Percentiles rank a stretch among this genome's conserved stretches.
Conservation (phyloP, 306 rosid species). For the Morella rubra region DNA sequence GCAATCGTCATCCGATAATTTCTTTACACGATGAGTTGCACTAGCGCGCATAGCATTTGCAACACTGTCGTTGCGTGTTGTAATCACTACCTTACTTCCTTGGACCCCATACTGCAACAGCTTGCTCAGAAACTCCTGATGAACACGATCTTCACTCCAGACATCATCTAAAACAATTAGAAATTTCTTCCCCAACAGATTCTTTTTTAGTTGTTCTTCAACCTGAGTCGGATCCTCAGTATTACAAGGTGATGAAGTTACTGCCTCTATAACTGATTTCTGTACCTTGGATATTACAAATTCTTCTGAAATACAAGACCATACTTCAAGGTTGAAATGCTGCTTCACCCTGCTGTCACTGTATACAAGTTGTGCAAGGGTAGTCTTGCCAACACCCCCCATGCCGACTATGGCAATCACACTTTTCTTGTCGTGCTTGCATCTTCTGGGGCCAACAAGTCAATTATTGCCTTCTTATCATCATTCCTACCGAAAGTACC, state of each 20-base stretch:
- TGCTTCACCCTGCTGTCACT: neutral
- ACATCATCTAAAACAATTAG: neutral
- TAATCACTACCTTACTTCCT: constrained; percentile 7
- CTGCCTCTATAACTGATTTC: neutral
- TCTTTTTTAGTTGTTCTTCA: neutral
- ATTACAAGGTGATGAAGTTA: neutral
- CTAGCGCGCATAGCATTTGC: neutral
- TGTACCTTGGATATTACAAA: neutral
- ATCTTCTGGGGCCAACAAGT: neutral
- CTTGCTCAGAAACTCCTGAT: neutral
- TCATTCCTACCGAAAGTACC: constrained; percentile 20
- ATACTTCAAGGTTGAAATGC: neutral
- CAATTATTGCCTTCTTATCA: neutral
- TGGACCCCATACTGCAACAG: constrained; percentile 2
- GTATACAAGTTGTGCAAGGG: neutral
- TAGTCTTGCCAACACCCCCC: neutral
- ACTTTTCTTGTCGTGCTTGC: neutral
- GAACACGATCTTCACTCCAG: neutral
- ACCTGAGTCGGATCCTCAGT: neutral
- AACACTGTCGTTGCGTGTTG: neutral
- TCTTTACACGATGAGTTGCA: neutral
- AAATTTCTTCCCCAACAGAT: neutral
- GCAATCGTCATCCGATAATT: neutral
- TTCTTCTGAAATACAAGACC: neutral
- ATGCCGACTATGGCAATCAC: too few species aligned